Conservation (phyloP, 257 asterid species). For the Solanum habrochaites region DNA sequence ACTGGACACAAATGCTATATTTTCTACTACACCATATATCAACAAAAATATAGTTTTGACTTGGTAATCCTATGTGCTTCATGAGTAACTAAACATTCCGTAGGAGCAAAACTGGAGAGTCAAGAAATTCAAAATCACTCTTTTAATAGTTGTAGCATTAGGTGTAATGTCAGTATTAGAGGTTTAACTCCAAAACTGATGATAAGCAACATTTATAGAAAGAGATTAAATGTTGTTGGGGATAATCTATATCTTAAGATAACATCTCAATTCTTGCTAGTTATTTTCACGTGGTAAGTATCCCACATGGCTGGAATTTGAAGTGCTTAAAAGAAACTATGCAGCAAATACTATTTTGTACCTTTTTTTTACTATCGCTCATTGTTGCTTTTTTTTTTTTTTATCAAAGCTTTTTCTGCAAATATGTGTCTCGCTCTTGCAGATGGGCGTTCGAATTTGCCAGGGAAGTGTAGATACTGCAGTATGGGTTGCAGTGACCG, state of each 20-base stretch:
- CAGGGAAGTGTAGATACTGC: conserved; percentile 84
- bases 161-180: not conserved
- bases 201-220: not conserved
- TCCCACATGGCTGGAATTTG: not conserved
- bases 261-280: not conserved
- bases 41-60: too few species aligned
- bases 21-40: too few species aligned
- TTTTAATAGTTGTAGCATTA: not conserved
- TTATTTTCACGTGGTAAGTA: not conserved
- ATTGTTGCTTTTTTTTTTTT: not conserved
- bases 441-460: conserved; percentile 99
- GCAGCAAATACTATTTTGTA: too few species aligned
- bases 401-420: conserved; percentile 2
- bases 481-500: conserved; percentile 99
- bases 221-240: not conserved
- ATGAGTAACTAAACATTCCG: not conserved
- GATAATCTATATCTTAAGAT: not conserved
- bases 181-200: not conserved
- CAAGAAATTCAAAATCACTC: not conserved
- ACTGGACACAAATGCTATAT: too few species aligned
- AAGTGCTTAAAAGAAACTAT: not conserved
- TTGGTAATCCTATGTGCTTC: not conserved
- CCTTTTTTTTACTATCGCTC: not conserved
- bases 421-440: not conserved
- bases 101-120: too few species aligned